Percentiles rank a stretch among this genome's conserved stretches.
Conservation (phyloP, 257 asterid species). For the Ilex asprella region DNA sequence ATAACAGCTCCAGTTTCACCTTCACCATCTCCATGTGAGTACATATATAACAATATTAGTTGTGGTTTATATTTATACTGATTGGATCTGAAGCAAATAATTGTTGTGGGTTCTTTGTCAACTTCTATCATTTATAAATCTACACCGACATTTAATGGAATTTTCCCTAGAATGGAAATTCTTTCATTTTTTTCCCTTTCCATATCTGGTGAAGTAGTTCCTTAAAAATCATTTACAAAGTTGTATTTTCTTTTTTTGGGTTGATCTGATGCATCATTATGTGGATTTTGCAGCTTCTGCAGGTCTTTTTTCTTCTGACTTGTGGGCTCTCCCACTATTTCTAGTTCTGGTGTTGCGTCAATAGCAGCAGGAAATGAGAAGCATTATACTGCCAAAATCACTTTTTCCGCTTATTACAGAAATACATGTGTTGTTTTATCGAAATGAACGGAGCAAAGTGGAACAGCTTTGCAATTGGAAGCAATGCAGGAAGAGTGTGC, state of each 20-base stretch:
- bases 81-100: too few relatives aligned
- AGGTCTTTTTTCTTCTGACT: slow-evolving; percentile 25
- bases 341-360: slow-evolving; percentile 22
- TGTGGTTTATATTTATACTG: neutral
- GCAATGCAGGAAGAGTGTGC: slow-evolving; percentile 37
- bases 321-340: slow-evolving; percentile 37
- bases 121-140: too few relatives aligned
- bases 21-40: slow-evolving; percentile 74
- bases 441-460: slow-evolving; percentile 11
- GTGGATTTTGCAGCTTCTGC: slow-evolving; percentile 54
- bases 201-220: too few relatives aligned
- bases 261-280: slow-evolving; percentile 8
- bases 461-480: slow-evolving; percentile 41
- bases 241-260: neutral
- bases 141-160: too few relatives aligned
- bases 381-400: slow-evolving; percentile 4
- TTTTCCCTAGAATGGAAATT: too few relatives aligned
- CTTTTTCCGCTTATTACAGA: slow-evolving; percentile 9
- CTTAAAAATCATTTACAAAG: neutral
- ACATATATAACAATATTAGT: neutral
- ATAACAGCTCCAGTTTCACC: slow-evolving; percentile 45
- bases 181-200: too few relatives aligned
- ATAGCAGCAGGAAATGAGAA: slow-evolving; percentile 30
- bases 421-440: slow-evolving; percentile 12
- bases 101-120: too few relatives aligned